Percentiles rank a stretch among this genome's conserved stretches.
Conservation (phyloP, 805 yeast genomes). For the Wickerhamiella vanderwaltii region DNA sequence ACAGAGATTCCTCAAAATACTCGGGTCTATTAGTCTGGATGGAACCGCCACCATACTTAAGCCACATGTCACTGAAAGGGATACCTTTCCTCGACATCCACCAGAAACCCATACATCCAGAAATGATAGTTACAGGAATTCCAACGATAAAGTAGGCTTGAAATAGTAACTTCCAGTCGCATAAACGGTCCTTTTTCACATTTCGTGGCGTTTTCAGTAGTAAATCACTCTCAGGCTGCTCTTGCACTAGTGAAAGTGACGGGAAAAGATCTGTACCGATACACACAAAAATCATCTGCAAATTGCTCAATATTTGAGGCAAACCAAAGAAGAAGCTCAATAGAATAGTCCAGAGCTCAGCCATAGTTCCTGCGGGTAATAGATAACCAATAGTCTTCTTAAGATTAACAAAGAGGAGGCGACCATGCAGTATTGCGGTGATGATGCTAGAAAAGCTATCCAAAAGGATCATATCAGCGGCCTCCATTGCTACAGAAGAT, state of each 20-base stretch:
- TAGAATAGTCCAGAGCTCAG: slow-evolving; percentile 41
- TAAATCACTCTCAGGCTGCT: slow-evolving; percentile 34
- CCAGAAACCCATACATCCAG: slow-evolving; percentile 32
- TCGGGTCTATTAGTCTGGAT: slow-evolving; percentile 1
- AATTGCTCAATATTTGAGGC: slow-evolving; percentile 39
- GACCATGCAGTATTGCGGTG: slow-evolving; percentile 37
- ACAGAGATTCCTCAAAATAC: slow-evolving; percentile 13
- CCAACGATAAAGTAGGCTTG: slow-evolving; percentile 38
- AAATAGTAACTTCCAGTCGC: slow-evolving; percentile 30
- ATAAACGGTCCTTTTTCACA: slow-evolving; percentile 32
- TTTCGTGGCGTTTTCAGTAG: slow-evolving; percentile 34
- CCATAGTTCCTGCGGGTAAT: slow-evolving; percentile 41
- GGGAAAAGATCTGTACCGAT: slow-evolving; percentile 38
- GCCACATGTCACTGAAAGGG: slow-evolving; percentile 28
- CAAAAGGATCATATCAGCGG: slow-evolving; percentile 70
- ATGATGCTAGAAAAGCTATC: slow-evolving; percentile 25
- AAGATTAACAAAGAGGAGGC: slow-evolving; percentile 55
- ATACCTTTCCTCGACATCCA: slow-evolving; percentile 31
- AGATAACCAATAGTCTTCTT: slow-evolving; percentile 59
- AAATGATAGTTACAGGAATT: slow-evolving; percentile 31
- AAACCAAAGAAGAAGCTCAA: slow-evolving; percentile 38
- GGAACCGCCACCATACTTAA: slow-evolving; percentile 28
- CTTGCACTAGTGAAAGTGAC: slow-evolving; percentile 36
- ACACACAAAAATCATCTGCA: slow-evolving; percentile 40
- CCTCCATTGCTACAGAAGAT: slow-evolving; percentile 85